Base-by-base conservation (phyloP, 768 basidiomycete species). In the Tephrocybe sp. region DNA sequence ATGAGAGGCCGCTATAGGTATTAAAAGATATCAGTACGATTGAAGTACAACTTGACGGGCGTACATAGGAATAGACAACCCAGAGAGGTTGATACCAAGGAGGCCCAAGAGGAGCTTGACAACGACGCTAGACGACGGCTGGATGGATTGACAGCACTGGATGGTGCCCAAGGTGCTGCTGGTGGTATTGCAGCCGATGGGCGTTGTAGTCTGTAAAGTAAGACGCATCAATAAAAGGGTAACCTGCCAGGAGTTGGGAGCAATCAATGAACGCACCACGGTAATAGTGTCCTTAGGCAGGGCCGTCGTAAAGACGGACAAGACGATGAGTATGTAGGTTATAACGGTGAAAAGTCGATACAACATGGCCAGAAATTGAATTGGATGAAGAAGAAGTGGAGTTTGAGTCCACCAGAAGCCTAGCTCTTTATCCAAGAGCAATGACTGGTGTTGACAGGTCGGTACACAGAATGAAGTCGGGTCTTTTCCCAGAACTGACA, bases 1-100 rank as follows among this genome's bases (percentile, higher is more conserved):
- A 79, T 4, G 42, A 61, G 15, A 67, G 0, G 24, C 74, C 75
- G 8, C 66, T 63, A 36, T 12, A 36, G 15, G 7, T n/a, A n/a
- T 39, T 48, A 24, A 1, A 52, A 14, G 18, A 12, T 17, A 11
- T 47, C 20, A 50, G 33, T 15, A 25, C n/a, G n/a, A n/a, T n/a
- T n/a, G n/a, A n/a, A n/a, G n/a, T n/a, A n/a, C n/a, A n/a, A n/a
- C n/a, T n/a, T n/a, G n/a, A n/a, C n/a, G 5, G 26, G 60, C 58
- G 20, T 61, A 62, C 64, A 67, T 60, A 57, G 65, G 63, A 28
- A 55, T 64, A 34, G 59, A 65, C 48, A 68, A 17, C 32, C 53
- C 48, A 1, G 37, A 11, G 28, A 69, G 53, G 46, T 63, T 62
- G 44, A 72, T 56, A 33, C 65, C 67, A 39, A 72, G 65, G 45